Conservation (phyloP, 495 filamentous ascomycete species). For the Podospora pseudocomata region DNA sequence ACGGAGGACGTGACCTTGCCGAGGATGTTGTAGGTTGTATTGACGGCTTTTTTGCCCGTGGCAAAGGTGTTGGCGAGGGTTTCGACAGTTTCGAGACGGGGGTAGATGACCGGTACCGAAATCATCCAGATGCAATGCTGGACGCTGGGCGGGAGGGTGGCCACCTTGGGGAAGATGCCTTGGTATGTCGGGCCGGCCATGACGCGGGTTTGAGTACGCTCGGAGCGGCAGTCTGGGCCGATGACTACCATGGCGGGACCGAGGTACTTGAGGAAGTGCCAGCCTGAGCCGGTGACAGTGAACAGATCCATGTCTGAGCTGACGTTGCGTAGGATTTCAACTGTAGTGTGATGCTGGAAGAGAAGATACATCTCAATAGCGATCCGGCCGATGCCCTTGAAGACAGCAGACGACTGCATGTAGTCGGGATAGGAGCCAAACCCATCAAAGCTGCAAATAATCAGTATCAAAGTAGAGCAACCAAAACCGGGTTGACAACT, state of each 20-base stretch:
- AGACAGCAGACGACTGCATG: conserved; percentile 95
- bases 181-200: conserved; percentile 97
- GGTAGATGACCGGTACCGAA: conserved; percentile 86
- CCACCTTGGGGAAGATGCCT: conserved; percentile 92
- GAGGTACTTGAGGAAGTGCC: conserved; percentile 97
- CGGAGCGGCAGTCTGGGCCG: conserved; percentile 85
- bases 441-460: conserved; percentile 75
- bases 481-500: conserved; percentile 39
- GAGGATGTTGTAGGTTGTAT: conserved; percentile 88
- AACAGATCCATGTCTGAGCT: conserved; percentile 86
- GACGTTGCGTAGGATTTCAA: conserved; percentile 85
- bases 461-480: conserved; percentile 7
- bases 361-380: conserved; percentile 99
- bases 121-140: conserved; percentile 97
- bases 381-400: conserved; percentile 95
- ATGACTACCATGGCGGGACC: conserved; percentile 87
- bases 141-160: conserved; percentile 82
- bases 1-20: conserved; percentile 92
- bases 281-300: conserved; percentile 92
- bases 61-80: conserved; percentile 82
- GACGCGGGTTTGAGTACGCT: conserved; percentile 85
- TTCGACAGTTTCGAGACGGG: conserved; percentile 85
- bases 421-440: conserved; percentile 96
- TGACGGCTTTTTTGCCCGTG: conserved; percentile 95
- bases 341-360: conserved; percentile 96